Conservation (phyloP, 768 basidiomycete genomes). For the Pulveroboletus sp. region DNA sequence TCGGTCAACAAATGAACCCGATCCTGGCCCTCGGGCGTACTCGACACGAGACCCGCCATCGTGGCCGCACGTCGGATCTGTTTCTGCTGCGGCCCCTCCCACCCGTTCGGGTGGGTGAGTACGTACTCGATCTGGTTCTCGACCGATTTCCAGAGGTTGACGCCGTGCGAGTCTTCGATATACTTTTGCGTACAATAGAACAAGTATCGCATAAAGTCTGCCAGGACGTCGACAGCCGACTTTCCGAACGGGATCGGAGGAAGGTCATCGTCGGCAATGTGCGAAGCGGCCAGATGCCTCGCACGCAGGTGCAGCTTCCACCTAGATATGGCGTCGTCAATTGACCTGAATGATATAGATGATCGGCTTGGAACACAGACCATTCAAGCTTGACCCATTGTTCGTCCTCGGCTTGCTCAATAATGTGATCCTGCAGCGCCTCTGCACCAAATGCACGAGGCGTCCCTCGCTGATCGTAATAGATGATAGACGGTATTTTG, state of each 20-base stretch:
- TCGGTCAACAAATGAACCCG: conserved; percentile 58
- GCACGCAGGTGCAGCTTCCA: conserved; percentile 40
- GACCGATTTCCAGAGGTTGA: conserved; percentile 42
- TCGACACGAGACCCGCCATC: conserved; percentile 46
- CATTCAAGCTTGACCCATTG: conserved; percentile 46
- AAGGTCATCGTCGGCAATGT: conserved; percentile 32
- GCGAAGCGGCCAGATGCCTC: conserved; percentile 29
- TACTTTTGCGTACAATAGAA: conserved; percentile 41
- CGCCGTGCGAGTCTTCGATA: conserved; percentile 48
- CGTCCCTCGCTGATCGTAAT: conserved; percentile 39
- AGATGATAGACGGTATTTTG: conserved; percentile 48
- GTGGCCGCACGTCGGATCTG: conserved; percentile 54
- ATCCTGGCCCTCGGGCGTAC: conserved; percentile 35
- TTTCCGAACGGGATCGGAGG: conserved; percentile 42
- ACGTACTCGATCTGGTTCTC: conserved; percentile 45
- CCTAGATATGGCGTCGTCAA: conserved; percentile 11
- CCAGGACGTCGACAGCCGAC: conserved; percentile 40
- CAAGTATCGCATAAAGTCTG: conserved; percentile 47
- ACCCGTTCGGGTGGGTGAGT: conserved; percentile 61
- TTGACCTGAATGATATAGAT: not conserved
- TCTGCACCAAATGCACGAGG: conserved; percentile 45
- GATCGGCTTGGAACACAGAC: conserved; percentile 18
- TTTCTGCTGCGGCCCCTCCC: conserved; percentile 58
- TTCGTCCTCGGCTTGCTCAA: conserved; percentile 40
- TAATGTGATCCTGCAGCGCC: conserved; percentile 37